Conservation (phyloP, 2,329 filamentous ascomycete genomes). For the Colletotrichum eremochloae region DNA sequence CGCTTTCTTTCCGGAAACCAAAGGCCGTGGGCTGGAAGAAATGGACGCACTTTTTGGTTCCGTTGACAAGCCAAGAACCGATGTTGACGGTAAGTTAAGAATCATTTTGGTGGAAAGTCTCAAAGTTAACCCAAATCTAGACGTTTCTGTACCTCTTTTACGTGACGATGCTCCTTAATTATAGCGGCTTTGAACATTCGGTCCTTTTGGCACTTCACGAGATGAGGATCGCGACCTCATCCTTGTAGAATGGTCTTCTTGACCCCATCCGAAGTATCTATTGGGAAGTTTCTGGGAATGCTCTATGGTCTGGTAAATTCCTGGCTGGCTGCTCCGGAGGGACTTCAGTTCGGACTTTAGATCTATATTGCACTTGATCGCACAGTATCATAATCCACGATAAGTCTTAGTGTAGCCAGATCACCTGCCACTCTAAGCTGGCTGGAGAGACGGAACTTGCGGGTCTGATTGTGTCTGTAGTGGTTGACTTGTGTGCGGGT, state of each 20-base stretch:
- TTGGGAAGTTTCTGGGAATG: background rate
- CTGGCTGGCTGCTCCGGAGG: too few species aligned
- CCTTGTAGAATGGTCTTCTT: background rate
- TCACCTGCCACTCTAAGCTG: too few species aligned
- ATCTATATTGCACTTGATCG: background rate
- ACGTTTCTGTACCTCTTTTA: constrained; percentile 12
- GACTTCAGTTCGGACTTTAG: background rate
- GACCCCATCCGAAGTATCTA: rapidly evolving
- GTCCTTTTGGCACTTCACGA: background rate
- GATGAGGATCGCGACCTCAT: background rate
- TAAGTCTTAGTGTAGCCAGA: too few species aligned
- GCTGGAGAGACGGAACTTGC: too few species aligned
- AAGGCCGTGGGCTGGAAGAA: constrained; percentile 56
- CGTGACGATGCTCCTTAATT: background rate
- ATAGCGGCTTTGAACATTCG: constrained; percentile 1
- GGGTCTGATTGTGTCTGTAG: too few species aligned
- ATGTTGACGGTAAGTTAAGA: constrained; percentile 11
- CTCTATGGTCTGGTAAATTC: background rate
- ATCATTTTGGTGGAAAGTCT: background rate
- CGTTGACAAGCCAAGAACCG: background rate
- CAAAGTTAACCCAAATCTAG: background rate
- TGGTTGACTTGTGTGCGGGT: too few species aligned
- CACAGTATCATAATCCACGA: background rate
- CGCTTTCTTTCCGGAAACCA: constrained; percentile 61
- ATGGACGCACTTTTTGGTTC: constrained; percentile 59